A percentile compares a stretch with the other conserved stretches of the same genome.
phyloP scores from a whole-genome alignment of 768 basidiomycete species.

The Mycena haematopus region DNA sequence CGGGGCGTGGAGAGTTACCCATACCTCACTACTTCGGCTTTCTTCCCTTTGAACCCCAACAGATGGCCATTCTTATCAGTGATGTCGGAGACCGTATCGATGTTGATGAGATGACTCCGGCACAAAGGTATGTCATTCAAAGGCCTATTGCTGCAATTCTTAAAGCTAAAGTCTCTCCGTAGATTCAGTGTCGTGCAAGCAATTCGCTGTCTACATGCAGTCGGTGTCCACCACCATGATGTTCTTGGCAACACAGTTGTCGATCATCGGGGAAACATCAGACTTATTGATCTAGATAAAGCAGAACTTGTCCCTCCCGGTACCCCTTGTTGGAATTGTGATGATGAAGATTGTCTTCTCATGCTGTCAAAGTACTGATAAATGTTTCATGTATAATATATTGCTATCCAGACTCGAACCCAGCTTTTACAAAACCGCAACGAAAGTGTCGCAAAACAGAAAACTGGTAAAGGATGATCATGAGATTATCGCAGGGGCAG shows the following conservation, averaged over 20 bases:
- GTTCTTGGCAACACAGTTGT: conserved; percentile 5
- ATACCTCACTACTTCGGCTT: conserved; percentile 4
- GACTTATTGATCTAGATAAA: background rate
- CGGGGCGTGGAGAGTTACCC: background rate
- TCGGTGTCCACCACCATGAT: conserved; percentile 7
- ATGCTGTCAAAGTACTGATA: no score
- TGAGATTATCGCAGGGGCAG: no score
- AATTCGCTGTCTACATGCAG: background rate
- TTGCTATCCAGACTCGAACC: no score
- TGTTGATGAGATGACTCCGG: background rate
- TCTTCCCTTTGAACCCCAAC: background rate
- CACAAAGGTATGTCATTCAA: background rate
- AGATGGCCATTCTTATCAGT: background rate
- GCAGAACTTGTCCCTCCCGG: conserved; percentile 1
- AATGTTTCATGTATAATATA: no score
- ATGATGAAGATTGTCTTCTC: background rate
- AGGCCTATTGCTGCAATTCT: background rate
- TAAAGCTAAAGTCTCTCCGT: background rate
- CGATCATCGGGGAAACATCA: background rate
- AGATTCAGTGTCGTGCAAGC: background rate
- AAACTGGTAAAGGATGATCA: no score
- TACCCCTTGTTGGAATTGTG: background rate
- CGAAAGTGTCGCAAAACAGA: no score
- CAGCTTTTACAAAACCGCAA: no score
- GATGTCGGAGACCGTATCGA: background rate